Conservation (phyloP, 2,329 filamentous ascomycete genomes). For the Hypoxylon sp. region DNA sequence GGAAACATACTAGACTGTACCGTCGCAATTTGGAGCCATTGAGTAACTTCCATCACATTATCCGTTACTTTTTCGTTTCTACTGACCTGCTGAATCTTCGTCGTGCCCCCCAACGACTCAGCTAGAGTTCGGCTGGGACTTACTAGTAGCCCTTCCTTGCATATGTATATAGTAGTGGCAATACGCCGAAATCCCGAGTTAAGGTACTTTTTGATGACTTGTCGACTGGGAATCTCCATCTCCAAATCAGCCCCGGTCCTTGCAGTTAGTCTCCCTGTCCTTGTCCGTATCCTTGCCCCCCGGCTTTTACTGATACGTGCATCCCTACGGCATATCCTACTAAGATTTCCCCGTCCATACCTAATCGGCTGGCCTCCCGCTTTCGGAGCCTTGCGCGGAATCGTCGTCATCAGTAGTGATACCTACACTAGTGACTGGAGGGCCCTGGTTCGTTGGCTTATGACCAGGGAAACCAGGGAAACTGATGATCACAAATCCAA, state of each 20-base stretch:
- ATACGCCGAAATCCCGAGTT: slow-evolving; percentile 39
- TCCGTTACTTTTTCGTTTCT: slow-evolving; percentile 5
- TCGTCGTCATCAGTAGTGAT: slow-evolving; percentile 49
- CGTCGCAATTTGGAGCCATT: slow-evolving; percentile 29
- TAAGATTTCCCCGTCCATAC: slow-evolving; percentile 29
- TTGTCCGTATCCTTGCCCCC: slow-evolving; percentile 36
- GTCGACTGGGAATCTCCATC: slow-evolving; percentile 28
- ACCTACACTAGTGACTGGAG: slow-evolving; percentile 36
- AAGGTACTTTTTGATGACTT: slow-evolving; percentile 35
- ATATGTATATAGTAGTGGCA: slow-evolving; percentile 9
- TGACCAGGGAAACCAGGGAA: slow-evolving; percentile 31
- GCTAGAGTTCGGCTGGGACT: slow-evolving; percentile 10
- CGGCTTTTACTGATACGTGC: slow-evolving; percentile 41
- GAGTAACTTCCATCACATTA: slow-evolving; percentile 7
- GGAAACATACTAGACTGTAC: slow-evolving; percentile 1
- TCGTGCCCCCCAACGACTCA: slow-evolving; percentile 16
- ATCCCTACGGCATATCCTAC: slow-evolving; percentile 44
- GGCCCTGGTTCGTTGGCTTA: slow-evolving; percentile 38
- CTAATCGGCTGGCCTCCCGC: slow-evolving; percentile 50
- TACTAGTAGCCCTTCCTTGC: slow-evolving; percentile 20
- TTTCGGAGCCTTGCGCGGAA: slow-evolving; percentile 55
- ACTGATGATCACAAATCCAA: slow-evolving; percentile 42
- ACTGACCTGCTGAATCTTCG: slow-evolving; percentile 10
- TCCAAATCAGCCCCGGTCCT: slow-evolving; percentile 30
- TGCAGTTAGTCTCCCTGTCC: slow-evolving; percentile 24